Conservation (phyloP, 371 early-diverging fungal species). For the Mortierella sp. region DNA sequence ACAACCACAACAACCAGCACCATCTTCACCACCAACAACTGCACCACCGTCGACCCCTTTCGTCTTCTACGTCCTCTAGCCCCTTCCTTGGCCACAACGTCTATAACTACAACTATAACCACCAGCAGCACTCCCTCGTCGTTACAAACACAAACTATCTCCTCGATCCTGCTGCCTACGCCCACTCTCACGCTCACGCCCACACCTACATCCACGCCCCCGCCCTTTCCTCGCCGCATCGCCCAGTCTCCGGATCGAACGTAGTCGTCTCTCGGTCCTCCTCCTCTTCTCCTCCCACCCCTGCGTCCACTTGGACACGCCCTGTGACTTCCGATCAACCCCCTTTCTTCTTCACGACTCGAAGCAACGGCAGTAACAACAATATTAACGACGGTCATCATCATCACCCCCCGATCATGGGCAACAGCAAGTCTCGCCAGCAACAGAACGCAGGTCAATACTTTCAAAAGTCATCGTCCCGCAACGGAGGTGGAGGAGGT, state of each 20-base stretch:
- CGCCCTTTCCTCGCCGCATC: not conserved
- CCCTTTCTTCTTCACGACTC: not conserved
- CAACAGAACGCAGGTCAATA: slow-evolving; percentile 7
- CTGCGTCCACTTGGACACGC: not conserved
- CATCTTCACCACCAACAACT: not conserved
- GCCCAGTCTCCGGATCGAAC: not conserved
- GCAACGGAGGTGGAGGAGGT: not conserved
- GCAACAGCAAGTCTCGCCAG: slow-evolving; percentile 10
- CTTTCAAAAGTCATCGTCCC: not conserved
- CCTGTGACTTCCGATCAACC: not conserved
- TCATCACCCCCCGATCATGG: slow-evolving; percentile 21
- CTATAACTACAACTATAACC: not conserved
- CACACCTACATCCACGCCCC: not conserved
- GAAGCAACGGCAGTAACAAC: not conserved
- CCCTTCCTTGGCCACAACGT: not conserved
- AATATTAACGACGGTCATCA: not conserved
- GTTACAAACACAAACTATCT: not conserved
- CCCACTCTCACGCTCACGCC: not conserved
- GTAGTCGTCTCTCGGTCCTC: slow-evolving; percentile 7
- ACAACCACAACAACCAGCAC: not conserved
- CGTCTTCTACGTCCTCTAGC: not conserved
- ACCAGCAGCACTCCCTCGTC: not conserved
- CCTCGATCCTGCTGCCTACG: slow-evolving; percentile 4
- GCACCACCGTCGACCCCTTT: not conserved
- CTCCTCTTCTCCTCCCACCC: not conserved